phyloP scores from a whole-genome alignment of 495 filamentous ascomycete genomes.

The Podospora didyma region DNA sequence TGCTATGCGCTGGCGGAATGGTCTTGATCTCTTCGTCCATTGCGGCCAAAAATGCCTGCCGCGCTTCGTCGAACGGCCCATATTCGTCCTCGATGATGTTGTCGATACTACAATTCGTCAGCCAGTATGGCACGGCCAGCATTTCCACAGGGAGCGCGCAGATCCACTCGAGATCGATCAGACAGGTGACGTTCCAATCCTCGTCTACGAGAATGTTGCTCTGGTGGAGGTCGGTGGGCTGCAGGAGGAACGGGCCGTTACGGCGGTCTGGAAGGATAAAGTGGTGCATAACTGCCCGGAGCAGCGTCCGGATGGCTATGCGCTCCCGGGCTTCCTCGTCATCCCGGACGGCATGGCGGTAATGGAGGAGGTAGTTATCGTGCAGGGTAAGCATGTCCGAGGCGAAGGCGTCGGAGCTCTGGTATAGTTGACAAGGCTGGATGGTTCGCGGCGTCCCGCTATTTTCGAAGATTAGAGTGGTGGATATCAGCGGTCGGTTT shows the following conservation, averaged over 20 bases:
- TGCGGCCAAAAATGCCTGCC: constrained; percentile 12
- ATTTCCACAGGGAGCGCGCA: constrained; percentile 27
- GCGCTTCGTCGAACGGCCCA: constrained; percentile 4
- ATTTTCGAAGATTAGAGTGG: constrained; percentile 29
- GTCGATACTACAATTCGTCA: constrained; percentile 25
- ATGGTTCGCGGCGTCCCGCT: constrained; percentile 27
- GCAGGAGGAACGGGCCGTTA: constrained; percentile 15
- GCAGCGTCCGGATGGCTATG: constrained; percentile 24
- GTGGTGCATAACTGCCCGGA: constrained; percentile 21
- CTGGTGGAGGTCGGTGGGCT: constrained; percentile 18
- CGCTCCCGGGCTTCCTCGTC: constrained; percentile 20
- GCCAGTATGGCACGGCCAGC: constrained; percentile 27
- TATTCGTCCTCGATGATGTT: constrained; percentile 7
- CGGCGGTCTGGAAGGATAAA: constrained; percentile 17
- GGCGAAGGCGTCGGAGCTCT: constrained; percentile 20
- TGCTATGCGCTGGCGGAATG: not conserved
- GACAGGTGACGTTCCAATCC: constrained; percentile 21
- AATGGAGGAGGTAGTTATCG: constrained; percentile 22
- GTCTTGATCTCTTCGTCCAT: constrained; percentile 15
- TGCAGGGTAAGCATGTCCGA: constrained; percentile 27
- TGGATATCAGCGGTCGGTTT: constrained; percentile 31
- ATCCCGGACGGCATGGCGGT: constrained; percentile 26
- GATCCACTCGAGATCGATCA: constrained; percentile 24
- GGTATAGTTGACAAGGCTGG: constrained; percentile 19
- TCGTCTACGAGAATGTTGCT: constrained; percentile 37